Base-by-base conservation (phyloP, 345 rosid species). In the Sonneratia alba region DNA sequence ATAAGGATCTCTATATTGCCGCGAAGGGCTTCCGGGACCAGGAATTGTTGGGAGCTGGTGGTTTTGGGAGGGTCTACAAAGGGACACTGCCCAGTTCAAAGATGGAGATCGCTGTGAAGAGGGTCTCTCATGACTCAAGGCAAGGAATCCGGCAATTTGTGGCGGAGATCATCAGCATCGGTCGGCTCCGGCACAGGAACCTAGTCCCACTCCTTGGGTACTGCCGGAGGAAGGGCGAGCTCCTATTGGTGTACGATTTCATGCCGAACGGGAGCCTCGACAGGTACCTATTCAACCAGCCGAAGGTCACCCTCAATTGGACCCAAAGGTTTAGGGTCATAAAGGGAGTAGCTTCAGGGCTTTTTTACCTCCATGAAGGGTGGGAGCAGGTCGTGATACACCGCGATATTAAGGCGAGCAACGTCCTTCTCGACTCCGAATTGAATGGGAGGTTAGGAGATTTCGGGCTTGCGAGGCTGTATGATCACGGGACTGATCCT, bases 61-160 rank as follows among this genome's bases (percentile, higher is more conserved):
- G 97, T 62, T 89, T 89, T 42, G 92, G 92, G 0, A 70, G 75
- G 19, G 95, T 91, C 4, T 91, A 87, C 36, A 81, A 71, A 84
- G 90, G 96, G 7, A 68, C 75, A 2, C 49, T 91, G 0, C 88
- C 85, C 0, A 75, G 14, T 21, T 73, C 86, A 16, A 88, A 83
- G 62, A 8, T 75, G 1, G 83, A 84, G 57, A 74, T 91, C 49
- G 97, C 95, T 0, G 90, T 89, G 22, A 73, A 67, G 66, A n/a
- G 81, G 76, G 78, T 91, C 40, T 86, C 87, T 0, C 95, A 91
- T 43, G 84, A 86, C 53, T 83, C 95, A 0, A 78, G 83, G 63
- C 93, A 87, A 68, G 97, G 91, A 12, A 85, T 89, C 79, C 81
- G 75, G 51, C 90, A 83, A 74, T 81, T 84, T 0, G 79, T 84